Evolutionary conservation across 2,329 filamentous ascomycete species (phyloP).

Genomic region (Talaromyces sp.): DNA sequence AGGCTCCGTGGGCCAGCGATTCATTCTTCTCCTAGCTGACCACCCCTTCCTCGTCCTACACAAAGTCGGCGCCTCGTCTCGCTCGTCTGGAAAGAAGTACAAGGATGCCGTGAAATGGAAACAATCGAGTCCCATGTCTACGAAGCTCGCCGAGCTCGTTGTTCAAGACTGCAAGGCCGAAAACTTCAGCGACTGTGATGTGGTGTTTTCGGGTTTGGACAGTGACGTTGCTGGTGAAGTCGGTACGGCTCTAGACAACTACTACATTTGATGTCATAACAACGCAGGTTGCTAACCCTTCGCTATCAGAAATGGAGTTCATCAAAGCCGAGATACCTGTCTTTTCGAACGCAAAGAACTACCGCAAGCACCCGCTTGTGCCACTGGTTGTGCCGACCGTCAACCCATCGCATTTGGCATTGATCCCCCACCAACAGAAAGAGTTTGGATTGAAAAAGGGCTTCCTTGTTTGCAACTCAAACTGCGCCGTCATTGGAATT

Average conservation of each 20-base stretch:
- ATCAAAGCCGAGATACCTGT: slow-evolving; percentile 81
- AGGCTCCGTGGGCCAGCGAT: slow-evolving; percentile 90
- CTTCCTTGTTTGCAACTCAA: slow-evolving; percentile 95
- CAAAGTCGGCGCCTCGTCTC: slow-evolving; percentile 81
- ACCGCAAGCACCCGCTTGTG: slow-evolving; percentile 82
- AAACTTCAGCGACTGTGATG: slow-evolving; percentile 82
- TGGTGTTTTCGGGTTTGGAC: slow-evolving; percentile 90
- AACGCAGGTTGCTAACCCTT: neutral
- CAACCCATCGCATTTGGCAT: slow-evolving; percentile 78
- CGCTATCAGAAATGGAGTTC: slow-evolving; percentile 73
- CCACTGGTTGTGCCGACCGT: slow-evolving; percentile 93
- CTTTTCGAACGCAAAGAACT: slow-evolving; percentile 98
- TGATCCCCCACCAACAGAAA: slow-evolving; percentile 83
- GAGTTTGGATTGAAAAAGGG: slow-evolving; percentile 71
- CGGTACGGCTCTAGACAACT: slow-evolving; percentile 50
- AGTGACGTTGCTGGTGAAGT: slow-evolving; percentile 88
- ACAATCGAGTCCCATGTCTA: slow-evolving; percentile 76
- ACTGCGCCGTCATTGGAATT: slow-evolving; percentile 94
- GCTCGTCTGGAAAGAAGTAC: slow-evolving; percentile 90
- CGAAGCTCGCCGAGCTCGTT: slow-evolving; percentile 69
- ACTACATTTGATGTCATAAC: too few species aligned
- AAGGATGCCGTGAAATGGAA: slow-evolving; percentile 94
- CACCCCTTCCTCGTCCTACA: slow-evolving; percentile 85
- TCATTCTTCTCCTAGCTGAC: slow-evolving; percentile 83
- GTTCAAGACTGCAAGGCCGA: slow-evolving; percentile 79